Conservation (phyloP, 192 early-diverging fungal genomes). For the Backusella parvicylindrica region DNA sequence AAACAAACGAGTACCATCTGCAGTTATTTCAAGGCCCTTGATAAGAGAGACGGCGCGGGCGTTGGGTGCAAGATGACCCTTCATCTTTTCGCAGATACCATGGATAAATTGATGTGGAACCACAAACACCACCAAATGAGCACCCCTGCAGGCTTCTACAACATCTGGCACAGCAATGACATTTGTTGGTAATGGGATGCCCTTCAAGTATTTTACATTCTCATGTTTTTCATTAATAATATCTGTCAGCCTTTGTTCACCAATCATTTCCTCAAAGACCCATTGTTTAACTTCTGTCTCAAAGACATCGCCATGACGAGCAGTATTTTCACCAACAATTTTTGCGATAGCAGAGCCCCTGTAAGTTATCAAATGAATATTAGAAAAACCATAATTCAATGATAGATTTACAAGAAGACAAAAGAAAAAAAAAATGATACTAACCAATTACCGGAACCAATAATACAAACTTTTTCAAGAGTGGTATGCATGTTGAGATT, state of each 20-base stretch:
- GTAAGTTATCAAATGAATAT: neutral
- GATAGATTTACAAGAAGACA: too few relatives aligned
- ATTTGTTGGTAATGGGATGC: conserved; percentile 78
- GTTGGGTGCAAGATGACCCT: conserved; percentile 61
- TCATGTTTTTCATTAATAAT: conserved; percentile 93
- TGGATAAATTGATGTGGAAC: conserved; percentile 93
- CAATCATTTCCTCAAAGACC: conserved; percentile 89
- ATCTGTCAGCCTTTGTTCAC: conserved; percentile 82
- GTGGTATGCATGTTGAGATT: neutral
- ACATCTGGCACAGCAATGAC: conserved; percentile 84
- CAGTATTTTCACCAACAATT: conserved; percentile 86
- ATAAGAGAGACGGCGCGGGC: conserved; percentile 91
- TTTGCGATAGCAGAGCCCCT: conserved; percentile 93
- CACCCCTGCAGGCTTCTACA: conserved; percentile 67
- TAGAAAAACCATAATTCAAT: neutral
- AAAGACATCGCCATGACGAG: conserved; percentile 55
- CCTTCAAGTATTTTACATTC: conserved; percentile 89
- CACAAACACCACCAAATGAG: conserved; percentile 90
- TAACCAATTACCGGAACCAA: conserved; percentile 94
- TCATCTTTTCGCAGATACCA: conserved; percentile 75
- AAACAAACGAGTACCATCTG: conserved; percentile 70
- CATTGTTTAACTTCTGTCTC: conserved; percentile 84
- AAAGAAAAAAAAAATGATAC: too few relatives aligned
- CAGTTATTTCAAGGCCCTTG: conserved; percentile 78
- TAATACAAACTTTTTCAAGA: conserved; percentile 79